These are phyloP conservation scores for Fusarium sp. DNA, from an alignment of 2,329 filamentous ascomycete species.

Conservation along the genomic window DNA sequence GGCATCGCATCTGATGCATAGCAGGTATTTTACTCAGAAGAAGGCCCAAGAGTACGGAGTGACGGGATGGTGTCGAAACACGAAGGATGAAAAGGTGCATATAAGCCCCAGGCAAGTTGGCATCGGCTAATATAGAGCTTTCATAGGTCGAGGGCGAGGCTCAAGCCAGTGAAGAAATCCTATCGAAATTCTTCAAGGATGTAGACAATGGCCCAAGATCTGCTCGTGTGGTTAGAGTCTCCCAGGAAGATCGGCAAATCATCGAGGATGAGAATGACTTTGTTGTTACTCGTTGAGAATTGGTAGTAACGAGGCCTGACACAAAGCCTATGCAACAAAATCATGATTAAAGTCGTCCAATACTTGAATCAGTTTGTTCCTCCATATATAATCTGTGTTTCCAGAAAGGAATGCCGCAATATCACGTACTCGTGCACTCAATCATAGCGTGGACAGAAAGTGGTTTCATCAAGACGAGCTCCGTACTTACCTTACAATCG, in stretches of 20 bases:
- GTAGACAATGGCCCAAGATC: slow-evolving; percentile 77
- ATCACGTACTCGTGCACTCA: background rate
- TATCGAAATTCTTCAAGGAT: slow-evolving; percentile 77
- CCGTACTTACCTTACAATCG: background rate
- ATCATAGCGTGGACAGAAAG: background rate
- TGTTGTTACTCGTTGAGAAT: slow-evolving; percentile 55
- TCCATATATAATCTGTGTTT: background rate
- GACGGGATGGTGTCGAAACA: slow-evolving; percentile 71
- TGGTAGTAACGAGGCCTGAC: background rate
- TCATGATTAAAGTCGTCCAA: background rate
- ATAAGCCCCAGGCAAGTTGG: background rate
- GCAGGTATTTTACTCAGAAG: slow-evolving; percentile 63
- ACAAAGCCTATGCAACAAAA: background rate
- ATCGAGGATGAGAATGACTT: slow-evolving; percentile 76
- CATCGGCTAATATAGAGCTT: background rate
- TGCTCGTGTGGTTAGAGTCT: slow-evolving; percentile 77
- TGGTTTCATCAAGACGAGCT: background rate
- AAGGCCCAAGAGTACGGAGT: slow-evolving; percentile 59
- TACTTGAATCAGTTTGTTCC: background rate
- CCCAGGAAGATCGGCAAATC: slow-evolving; percentile 70
- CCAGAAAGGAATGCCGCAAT: background rate
- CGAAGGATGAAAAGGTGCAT: slow-evolving; percentile 61
- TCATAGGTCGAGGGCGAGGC: slow-evolving; percentile 86
- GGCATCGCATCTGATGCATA: slow-evolving; percentile 5
- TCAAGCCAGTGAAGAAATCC: slow-evolving; percentile 72